Evolutionary conservation across 768 basidiomycete genomes (phyloP).

Genomic region (Mrakia hoshinonis): DNA sequence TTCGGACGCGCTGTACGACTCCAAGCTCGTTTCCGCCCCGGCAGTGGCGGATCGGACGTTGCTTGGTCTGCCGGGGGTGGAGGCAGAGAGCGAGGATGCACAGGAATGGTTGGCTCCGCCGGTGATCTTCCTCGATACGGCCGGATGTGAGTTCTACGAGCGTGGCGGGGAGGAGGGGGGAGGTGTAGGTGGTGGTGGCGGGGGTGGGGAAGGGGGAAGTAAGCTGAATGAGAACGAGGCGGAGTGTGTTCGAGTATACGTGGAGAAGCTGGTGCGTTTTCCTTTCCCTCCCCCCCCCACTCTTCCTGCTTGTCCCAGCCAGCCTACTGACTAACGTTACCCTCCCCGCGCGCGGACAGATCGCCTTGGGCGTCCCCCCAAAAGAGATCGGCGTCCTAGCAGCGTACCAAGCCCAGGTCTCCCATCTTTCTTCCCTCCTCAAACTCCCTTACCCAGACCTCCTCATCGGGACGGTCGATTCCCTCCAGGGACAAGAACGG

Average conservation of each 20-base stretch:
- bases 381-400: constrained; percentile 79
- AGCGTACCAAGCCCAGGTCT: constrained; percentile 94
- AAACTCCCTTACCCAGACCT: constrained; percentile 53
- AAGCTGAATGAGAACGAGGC: constrained; percentile 93
- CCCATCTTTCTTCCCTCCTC: constrained; percentile 66
- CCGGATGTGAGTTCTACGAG: constrained; percentile 89
- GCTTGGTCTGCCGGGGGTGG: constrained; percentile 55
- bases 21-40: constrained; percentile 57
- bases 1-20: constrained; percentile 67
- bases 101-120: constrained; percentile 66
- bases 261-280: constrained; percentile 57
- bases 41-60: constrained; percentile 67
- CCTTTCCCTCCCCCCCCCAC: background rate
- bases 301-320: too few relatives aligned
- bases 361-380: constrained; percentile 54
- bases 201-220: constrained; percentile 56
- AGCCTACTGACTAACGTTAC: background rate
- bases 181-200: too few relatives aligned
- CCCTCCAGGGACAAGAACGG: constrained; percentile 86
- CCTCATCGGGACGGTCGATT: constrained; percentile 91
- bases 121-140: constrained; percentile 87
- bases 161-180: constrained; percentile 51
- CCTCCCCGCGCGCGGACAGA: constrained; percentile 42
- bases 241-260: constrained; percentile 71
- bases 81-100: constrained; percentile 49